Percentiles rank a stretch among this genome's conserved stretches.
Conservation (phyloP, 1,284 basidiomycete species). For the Rhodotorula glutinis region DNA sequence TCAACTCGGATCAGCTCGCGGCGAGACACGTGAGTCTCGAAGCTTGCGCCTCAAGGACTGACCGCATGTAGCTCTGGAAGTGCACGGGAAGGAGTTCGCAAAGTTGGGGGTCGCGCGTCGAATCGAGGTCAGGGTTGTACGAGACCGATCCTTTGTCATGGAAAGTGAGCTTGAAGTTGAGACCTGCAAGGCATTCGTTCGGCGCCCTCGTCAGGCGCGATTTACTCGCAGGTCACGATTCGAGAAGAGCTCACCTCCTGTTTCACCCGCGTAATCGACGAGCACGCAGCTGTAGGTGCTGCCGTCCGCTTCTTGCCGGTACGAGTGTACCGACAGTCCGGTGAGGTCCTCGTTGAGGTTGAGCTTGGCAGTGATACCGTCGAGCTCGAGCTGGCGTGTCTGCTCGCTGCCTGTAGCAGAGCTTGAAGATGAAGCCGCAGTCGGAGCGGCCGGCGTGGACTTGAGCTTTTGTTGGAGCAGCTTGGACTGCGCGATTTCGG, state of each 20-base stretch:
- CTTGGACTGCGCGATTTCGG: constrained; percentile 36
- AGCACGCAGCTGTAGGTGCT: constrained; percentile 28
- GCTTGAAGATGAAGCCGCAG: background rate
- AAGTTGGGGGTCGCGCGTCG: constrained; percentile 24
- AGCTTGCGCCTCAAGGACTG: background rate
- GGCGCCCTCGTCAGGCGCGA: too few species aligned
- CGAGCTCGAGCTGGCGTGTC: constrained; percentile 22
- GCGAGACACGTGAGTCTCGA: background rate
- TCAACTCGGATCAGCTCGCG: too few species aligned
- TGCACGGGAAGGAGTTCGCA: constrained; percentile 14
- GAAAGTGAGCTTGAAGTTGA: constrained; percentile 39
- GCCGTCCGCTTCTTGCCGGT: constrained; percentile 23
- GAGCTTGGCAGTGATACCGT: constrained; percentile 11
- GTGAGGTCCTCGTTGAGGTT: constrained; percentile 36
- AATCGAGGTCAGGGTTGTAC: constrained; percentile 32
- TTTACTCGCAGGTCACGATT: too few species aligned
- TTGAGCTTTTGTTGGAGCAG: constrained; percentile 31
- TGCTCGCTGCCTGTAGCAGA: background rate
- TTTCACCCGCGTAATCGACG: constrained; percentile 24
- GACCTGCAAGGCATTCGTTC: too few species aligned
- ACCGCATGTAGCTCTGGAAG: constrained; percentile 31
- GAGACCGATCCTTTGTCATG: constrained; percentile 19
- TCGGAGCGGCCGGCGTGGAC: background rate
- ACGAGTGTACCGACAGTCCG: constrained; percentile 27
- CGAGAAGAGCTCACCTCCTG: constrained; percentile 17